Evolutionary conservation across 2,329 filamentous ascomycete species (phyloP).

Genomic region (Diplodia seriata): DNA sequence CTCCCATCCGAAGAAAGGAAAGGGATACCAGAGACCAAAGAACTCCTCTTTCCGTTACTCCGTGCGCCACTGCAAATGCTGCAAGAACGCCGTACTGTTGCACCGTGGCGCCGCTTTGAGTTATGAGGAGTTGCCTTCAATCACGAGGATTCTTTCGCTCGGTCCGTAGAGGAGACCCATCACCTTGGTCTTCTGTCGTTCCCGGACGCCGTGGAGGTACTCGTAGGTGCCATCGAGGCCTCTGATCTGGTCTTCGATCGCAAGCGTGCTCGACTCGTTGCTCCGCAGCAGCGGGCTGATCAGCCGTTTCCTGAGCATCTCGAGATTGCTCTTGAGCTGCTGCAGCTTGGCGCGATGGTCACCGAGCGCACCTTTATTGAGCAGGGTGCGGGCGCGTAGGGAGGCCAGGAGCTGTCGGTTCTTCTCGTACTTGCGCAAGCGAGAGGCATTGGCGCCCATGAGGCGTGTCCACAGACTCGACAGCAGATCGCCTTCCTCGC

Average conservation of each 20-base stretch:
- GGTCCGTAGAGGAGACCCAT: conserved; percentile 65
- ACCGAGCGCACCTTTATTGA: conserved; percentile 85
- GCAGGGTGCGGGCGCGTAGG: conserved; percentile 81
- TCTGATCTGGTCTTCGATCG: conserved; percentile 83
- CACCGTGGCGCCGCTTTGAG: conserved; percentile 21
- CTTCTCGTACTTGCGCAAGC: conserved; percentile 88
- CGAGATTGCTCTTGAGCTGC: conserved; percentile 83
- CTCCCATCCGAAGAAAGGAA: conserved; percentile 24
- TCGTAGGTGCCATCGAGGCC: conserved; percentile 81
- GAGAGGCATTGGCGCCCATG: conserved; percentile 75
- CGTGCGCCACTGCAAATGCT: conserved; percentile 31
- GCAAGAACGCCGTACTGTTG: conserved; percentile 28
- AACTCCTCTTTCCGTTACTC: conserved; percentile 29
- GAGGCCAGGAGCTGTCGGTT: conserved; percentile 81
- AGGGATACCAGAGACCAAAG: conserved; percentile 26
- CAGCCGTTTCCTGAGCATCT: conserved; percentile 81
- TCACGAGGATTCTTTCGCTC: conserved; percentile 30
- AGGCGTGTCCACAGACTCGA: conserved; percentile 85
- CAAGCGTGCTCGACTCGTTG: conserved; percentile 70
- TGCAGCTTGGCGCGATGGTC: conserved; percentile 86
- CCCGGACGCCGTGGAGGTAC: conserved; percentile 76
- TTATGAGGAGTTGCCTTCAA: conserved; percentile 32
- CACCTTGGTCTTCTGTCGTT: conserved; percentile 81
- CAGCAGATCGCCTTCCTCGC: conserved; percentile 79
- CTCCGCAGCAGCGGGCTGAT: conserved; percentile 82